A percentile compares a stretch with the other conserved stretches of the same genome.
Conservation (phyloP, 169 alveolate genomes). For the Neospora caninum region DNA sequence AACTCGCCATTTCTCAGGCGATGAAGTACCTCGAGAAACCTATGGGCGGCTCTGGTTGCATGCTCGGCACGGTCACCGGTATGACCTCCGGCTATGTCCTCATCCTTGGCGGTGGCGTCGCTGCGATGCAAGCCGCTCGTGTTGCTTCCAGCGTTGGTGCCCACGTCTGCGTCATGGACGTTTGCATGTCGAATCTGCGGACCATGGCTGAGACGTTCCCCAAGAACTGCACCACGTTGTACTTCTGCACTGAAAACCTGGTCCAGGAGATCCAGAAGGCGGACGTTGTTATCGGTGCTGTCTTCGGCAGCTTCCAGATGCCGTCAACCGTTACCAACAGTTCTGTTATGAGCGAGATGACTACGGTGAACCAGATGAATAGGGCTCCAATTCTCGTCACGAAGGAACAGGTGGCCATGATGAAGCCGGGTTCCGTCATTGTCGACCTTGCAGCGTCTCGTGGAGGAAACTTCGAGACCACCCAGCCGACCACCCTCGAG, state of each 20-base stretch:
- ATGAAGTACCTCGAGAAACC: slow-evolving; percentile 21
- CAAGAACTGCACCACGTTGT: background rate
- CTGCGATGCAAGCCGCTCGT: slow-evolving; percentile 48
- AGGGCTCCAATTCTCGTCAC: slow-evolving; percentile 50
- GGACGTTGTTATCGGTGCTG: slow-evolving; percentile 57
- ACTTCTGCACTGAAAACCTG: slow-evolving; percentile 21
- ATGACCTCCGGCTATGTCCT: slow-evolving; percentile 32
- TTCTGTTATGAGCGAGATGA: background rate
- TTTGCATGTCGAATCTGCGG: background rate
- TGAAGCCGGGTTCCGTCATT: slow-evolving; percentile 36
- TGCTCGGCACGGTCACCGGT: slow-evolving; percentile 57
- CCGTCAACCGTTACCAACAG: background rate
- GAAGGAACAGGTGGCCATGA: slow-evolving; percentile 14
- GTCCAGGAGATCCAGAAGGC: slow-evolving; percentile 9
- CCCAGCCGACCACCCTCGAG: slow-evolving; percentile 49
- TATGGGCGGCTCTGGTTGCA: slow-evolving; percentile 34
- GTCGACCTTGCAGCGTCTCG: slow-evolving; percentile 47
- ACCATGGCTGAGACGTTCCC: background rate
- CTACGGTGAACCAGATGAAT: background rate
- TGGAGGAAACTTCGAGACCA: slow-evolving; percentile 55
- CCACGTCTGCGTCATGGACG: slow-evolving; percentile 49
- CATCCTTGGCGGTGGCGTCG: slow-evolving; percentile 58
- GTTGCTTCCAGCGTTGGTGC: slow-evolving; percentile 61
- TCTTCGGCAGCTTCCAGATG: background rate
- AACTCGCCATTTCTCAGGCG: slow-evolving; percentile 46